phyloP scores from a whole-genome alignment of 2,329 filamentous ascomycete genomes.

The Alternaria infectoria region DNA sequence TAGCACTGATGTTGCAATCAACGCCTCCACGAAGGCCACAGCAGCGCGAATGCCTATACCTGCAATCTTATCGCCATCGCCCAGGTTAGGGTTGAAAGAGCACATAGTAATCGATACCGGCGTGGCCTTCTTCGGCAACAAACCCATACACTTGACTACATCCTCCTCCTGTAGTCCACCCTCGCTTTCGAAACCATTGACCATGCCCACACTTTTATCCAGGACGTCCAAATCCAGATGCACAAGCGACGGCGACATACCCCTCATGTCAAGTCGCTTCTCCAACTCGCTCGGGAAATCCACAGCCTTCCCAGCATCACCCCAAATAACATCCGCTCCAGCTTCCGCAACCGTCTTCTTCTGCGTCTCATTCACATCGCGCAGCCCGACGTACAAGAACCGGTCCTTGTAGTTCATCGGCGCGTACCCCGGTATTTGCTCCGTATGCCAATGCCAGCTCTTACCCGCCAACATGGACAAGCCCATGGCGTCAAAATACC shows the following conservation, averaged over 20 bases:
- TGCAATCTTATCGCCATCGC: constrained; percentile 21
- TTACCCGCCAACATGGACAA: constrained; percentile 47
- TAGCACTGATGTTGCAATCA: not conserved
- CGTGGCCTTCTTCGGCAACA: constrained; percentile 14
- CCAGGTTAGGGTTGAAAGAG: constrained; percentile 19
- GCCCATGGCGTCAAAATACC: constrained; percentile 49
- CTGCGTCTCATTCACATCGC: not conserved
- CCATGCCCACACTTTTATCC: not conserved
- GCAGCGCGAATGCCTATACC: constrained; percentile 11
- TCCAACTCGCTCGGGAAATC: not conserved
- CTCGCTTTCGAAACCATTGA: not conserved
- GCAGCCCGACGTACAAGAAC: not conserved
- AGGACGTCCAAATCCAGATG: not conserved
- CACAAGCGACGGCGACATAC: not conserved
- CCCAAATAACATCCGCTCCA: not conserved
- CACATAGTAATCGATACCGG: constrained; percentile 16
- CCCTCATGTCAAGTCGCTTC: not conserved
- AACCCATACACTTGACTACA: constrained; percentile 12
- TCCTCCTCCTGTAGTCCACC: constrained; percentile 24
- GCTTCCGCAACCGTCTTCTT: not conserved
- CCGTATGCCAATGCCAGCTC: constrained; percentile 40
- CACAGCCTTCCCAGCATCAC: not conserved
- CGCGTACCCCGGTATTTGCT: constrained; percentile 40
- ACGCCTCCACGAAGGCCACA: not conserved
- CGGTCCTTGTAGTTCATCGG: constrained; percentile 17